These are phyloP conservation scores for Solanum etuberosum DNA, from an alignment of 257 asterid genomes.

Conservation along the genomic window DNA sequence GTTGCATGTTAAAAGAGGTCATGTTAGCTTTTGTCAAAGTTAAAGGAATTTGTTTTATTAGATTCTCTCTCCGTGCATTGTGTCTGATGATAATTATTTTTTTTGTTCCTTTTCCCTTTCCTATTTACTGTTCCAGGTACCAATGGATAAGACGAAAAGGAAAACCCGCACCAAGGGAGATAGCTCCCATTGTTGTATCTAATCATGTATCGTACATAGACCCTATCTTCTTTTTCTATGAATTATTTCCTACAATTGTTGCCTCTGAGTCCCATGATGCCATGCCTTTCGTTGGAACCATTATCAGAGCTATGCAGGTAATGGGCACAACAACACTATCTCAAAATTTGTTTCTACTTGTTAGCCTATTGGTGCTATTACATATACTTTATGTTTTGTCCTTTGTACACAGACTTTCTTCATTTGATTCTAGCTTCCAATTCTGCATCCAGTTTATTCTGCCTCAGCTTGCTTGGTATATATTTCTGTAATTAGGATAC, in stretches of 20 bases:
- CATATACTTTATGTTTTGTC: neutral
- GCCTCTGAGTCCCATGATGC: slow-evolving; percentile 93
- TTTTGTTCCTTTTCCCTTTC: neutral
- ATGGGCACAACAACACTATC: neutral
- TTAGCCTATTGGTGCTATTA: neutral
- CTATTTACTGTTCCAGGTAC: slow-evolving; percentile 40
- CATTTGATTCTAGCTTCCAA: neutral
- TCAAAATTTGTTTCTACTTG: neutral
- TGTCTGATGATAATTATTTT: neutral
- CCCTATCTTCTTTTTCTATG: slow-evolving; percentile 95
- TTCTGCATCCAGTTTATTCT: neutral
- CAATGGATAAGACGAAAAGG: slow-evolving; percentile 97
- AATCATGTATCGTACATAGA: slow-evolving; percentile 90
- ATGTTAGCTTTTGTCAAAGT: neutral
- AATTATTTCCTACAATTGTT: slow-evolving; percentile 87
- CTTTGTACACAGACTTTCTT: neutral
- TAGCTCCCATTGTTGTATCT: slow-evolving; percentile 91
- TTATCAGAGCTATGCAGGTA: slow-evolving; percentile 99
- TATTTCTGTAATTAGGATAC: neutral
- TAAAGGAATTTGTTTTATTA: neutral
- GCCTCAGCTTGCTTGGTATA: neutral
- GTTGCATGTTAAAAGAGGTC: neutral
- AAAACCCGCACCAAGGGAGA: slow-evolving; percentile 84
- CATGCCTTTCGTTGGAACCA: slow-evolving; percentile 97
- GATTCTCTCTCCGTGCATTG: neutral